Percentiles rank a stretch among this genome's conserved stretches.
These are phyloP conservation scores for Eutypella sp. DNA, from an alignment of 2,329 filamentous ascomycete genomes.

Conservation along the genomic window DNA sequence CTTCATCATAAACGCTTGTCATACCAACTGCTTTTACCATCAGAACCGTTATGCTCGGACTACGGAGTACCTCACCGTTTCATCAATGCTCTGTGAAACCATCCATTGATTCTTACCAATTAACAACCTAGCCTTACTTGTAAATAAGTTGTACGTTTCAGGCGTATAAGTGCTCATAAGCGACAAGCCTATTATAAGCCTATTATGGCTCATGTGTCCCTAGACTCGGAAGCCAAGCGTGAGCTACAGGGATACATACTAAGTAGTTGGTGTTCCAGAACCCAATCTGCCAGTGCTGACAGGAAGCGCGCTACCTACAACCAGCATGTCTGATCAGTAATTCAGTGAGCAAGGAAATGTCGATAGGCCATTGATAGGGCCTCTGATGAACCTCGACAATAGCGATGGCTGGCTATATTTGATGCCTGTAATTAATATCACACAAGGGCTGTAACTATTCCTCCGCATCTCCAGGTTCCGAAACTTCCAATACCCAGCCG, in stretches of 20 bases:
- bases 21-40: not conserved
- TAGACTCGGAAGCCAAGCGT: no score
- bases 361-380: no score
- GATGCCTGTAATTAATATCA: no score
- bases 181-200: not conserved
- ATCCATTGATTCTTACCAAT: not conserved
- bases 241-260: not conserved
- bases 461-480: no score
- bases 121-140: not conserved
- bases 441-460: no score
- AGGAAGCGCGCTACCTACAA: not conserved
- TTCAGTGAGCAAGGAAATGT: no score
- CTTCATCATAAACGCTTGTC: not conserved
- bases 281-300: not conserved
- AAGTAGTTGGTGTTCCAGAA: not conserved
- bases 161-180: not conserved
- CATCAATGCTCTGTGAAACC: no score
- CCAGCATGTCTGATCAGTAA: no score
- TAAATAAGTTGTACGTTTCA: not conserved
- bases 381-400: no score
- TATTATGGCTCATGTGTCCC: not conserved
- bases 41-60: not conserved
- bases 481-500: no score
- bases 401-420: no score
- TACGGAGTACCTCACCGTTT: no score